These are phyloP conservation scores for Proliferodiscus dingleyae DNA, from an alignment of 2,329 filamentous ascomycete genomes.

Conservation along the genomic window DNA sequence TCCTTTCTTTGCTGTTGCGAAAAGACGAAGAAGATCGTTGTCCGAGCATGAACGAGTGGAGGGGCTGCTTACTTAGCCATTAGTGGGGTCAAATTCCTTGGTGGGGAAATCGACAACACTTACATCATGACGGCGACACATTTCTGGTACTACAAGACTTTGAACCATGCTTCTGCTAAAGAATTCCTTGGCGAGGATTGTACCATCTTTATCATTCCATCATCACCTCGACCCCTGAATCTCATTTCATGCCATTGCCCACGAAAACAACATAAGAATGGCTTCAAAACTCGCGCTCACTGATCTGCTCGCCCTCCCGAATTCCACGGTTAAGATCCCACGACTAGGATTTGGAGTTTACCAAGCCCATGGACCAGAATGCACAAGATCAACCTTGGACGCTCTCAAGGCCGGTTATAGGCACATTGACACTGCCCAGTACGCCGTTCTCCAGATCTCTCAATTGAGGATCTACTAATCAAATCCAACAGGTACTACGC, in stretches of 20 bases:
- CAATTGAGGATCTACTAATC: neutral
- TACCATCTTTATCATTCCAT: no score
- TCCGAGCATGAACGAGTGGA: no score
- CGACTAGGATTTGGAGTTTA: constrained; percentile 70
- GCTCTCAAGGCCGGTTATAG: constrained; percentile 56
- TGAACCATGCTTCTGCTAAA: no score
- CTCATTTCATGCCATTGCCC: neutral
- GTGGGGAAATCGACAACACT: no score
- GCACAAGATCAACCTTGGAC: constrained; percentile 51
- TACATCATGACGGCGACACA: no score
- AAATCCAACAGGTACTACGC: constrained; percentile 51
- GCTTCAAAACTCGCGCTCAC: constrained; percentile 15
- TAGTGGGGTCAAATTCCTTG: no score
- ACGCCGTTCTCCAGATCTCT: neutral
- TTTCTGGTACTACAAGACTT: neutral
- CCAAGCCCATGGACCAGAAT: constrained; percentile 49
- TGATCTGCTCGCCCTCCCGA: constrained; percentile 23
- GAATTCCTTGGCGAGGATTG: no score
- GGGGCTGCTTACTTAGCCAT: no score
- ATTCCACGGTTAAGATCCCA: constrained; percentile 48
- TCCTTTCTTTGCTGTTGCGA: no score
- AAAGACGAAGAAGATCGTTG: no score
- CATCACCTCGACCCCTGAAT: neutral
- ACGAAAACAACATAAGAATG: neutral
- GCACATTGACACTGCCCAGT: constrained; percentile 59